phyloP scores from a whole-genome alignment of 805 yeast species.

The Ogataea dorogensis region DNA sequence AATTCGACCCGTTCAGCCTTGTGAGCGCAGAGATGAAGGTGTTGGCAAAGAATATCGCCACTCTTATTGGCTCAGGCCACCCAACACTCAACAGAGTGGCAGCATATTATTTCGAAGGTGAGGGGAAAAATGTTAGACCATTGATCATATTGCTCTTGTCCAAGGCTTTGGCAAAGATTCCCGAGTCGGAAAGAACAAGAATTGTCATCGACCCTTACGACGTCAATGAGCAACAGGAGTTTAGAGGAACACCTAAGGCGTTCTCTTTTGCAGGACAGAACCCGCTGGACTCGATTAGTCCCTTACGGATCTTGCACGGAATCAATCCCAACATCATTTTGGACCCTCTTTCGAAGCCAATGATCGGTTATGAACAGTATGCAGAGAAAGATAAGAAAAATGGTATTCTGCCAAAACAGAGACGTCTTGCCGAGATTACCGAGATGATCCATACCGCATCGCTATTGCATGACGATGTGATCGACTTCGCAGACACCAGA shows the following conservation, averaged over 20 bases:
- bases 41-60: constrained; percentile 82
- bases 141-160: constrained; percentile 79
- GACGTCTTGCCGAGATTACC: constrained; percentile 93
- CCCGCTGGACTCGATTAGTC: constrained; percentile 66
- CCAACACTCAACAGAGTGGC: constrained; percentile 90
- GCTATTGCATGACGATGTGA: constrained; percentile 92
- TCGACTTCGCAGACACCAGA: constrained; percentile 84
- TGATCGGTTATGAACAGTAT: constrained; percentile 62
- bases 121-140: constrained; percentile 95
- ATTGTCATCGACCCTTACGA: constrained; percentile 60
- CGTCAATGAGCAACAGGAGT: constrained; percentile 64
- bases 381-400: constrained; percentile 49
- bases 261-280: constrained; percentile 60
- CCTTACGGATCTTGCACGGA: constrained; percentile 82
- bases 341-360: constrained; percentile 81
- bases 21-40: constrained; percentile 93
- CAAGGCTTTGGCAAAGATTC: constrained; percentile 76
- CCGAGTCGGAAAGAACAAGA: constrained; percentile 63
- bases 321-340: constrained; percentile 80
- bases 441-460: constrained; percentile 99
- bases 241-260: constrained; percentile 52
- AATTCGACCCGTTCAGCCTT: constrained; percentile 82
- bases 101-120: constrained; percentile 93
- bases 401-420: constrained; percentile 91
- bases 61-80: constrained; percentile 87